phyloP scores from a whole-genome alignment of 176 grass and related monocot genomes.

The Aegilops tauschii region DNA sequence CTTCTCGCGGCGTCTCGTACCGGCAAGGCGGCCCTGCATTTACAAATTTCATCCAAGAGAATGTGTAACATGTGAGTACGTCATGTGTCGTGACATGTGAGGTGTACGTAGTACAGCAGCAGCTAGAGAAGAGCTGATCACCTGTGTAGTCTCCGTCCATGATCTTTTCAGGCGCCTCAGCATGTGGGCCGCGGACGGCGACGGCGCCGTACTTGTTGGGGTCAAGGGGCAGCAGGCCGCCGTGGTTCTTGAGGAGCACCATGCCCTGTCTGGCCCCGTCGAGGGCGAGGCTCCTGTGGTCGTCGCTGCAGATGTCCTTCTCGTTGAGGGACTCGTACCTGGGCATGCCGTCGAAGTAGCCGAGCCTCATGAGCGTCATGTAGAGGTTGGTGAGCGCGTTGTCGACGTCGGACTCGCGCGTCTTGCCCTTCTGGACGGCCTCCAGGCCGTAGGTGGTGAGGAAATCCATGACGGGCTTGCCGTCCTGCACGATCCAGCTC shows the following conservation, averaged over 20 bases:
- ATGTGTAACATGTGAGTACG: background rate
- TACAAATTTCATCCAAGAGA: too few relatives aligned
- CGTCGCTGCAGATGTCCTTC: conserved; percentile 32
- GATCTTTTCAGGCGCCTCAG: conserved; percentile 11
- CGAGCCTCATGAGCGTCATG: conserved; percentile 53
- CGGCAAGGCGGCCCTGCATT: conserved; percentile 46
- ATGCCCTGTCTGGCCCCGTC: conserved; percentile 53
- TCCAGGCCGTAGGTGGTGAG: conserved; percentile 26
- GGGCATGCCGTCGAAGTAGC: conserved; percentile 61
- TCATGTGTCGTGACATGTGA: background rate
- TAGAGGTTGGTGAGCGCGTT: conserved; percentile 57
- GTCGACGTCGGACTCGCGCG: conserved; percentile 58
- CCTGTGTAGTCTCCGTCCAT: conserved; percentile 48
- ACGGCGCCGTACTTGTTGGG: background rate
- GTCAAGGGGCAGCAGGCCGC: conserved; percentile 23
- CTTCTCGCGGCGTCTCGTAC: conserved; percentile 35
- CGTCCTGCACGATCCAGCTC: conserved; percentile 34
- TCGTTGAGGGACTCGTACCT: conserved; percentile 15
- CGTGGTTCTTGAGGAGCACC: conserved; percentile 59
- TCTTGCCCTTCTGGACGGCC: conserved; percentile 34
- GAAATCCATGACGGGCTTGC: conserved; percentile 22
- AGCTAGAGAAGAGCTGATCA: background rate
- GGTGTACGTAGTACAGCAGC: too few relatives aligned
- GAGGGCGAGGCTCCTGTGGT: conserved; percentile 36
- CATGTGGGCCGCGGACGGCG: conserved; percentile 37